A percentile compares a stretch with the other conserved stretches of the same genome.
These are phyloP conservation scores for Phialemoniopsis sp. DNA, from an alignment of 2,329 filamentous ascomycete species.

Conservation along the genomic window DNA sequence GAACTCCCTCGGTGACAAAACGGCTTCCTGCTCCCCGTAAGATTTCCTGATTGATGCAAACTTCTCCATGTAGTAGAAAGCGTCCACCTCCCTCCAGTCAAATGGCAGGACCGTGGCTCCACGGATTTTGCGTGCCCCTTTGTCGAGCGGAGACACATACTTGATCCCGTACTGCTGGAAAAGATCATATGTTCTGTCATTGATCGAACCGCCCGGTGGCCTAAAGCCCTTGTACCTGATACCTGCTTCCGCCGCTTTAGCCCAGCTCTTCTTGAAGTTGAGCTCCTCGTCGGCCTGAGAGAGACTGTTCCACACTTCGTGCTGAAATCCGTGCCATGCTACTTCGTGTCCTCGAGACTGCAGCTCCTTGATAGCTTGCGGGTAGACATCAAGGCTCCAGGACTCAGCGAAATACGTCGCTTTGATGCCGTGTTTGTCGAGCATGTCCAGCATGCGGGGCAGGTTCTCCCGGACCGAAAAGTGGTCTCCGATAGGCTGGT, in stretches of 20 bases:
- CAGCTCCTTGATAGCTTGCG: slow-evolving; percentile 11
- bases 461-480: slow-evolving; percentile 16
- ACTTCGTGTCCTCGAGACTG: slow-evolving; percentile 17
- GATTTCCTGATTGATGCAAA: slow-evolving; percentile 13
- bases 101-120: slow-evolving; percentile 20
- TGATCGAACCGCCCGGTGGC: slow-evolving; percentile 19
- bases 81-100: slow-evolving; percentile 21
- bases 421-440: slow-evolving; percentile 11
- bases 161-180: slow-evolving; percentile 11
- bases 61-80: slow-evolving; percentile 26
- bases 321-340: slow-evolving; percentile 24
- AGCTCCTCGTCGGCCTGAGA: slow-evolving; percentile 10
- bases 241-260: slow-evolving; percentile 6
- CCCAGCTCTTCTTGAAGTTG: slow-evolving; percentile 18
- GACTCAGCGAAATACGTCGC: slow-evolving; percentile 24
- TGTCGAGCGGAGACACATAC: slow-evolving; percentile 20
- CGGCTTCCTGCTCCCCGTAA: slow-evolving; percentile 10
- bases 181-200: slow-evolving; percentile 16
- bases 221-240: slow-evolving; percentile 18
- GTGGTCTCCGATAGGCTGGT: slow-evolving; percentile 17
- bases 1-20: slow-evolving; percentile 11
- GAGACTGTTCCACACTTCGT: slow-evolving; percentile 17
- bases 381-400: slow-evolving; percentile 21
- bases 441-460: slow-evolving; percentile 20
- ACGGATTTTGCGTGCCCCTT: slow-evolving; percentile 9